Percentiles rank a stretch among this genome's conserved stretches.
These are phyloP conservation scores for Phytophthora macrochlamydospora DNA, from an alignment of 352 stramenopile species.

Conservation along the genomic window DNA sequence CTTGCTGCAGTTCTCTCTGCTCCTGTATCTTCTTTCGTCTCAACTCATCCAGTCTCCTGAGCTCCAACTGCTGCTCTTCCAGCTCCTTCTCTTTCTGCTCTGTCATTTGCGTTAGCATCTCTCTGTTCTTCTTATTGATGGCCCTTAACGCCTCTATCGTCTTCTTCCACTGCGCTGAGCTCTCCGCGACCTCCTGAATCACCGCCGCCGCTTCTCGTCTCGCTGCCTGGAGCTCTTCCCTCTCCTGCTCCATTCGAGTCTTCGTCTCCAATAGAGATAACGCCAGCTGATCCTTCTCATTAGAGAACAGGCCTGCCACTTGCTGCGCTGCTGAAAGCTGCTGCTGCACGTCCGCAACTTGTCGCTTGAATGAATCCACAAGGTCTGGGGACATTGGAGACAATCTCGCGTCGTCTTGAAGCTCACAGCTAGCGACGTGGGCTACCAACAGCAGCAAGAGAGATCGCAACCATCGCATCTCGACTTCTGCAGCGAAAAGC, in stretches of 20 bases:
- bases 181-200: constrained; percentile 11
- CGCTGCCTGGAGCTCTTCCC: constrained; percentile 14
- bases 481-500: not conserved
- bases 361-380: not conserved
- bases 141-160: constrained; percentile 19
- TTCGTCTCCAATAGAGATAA: constrained; percentile 27
- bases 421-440: not conserved
- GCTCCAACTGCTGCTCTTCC: not conserved
- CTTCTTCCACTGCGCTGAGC: constrained; percentile 24
- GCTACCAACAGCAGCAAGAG: not conserved
- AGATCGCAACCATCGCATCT: not conserved
- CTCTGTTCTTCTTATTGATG: constrained; percentile 24
- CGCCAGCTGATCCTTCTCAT: constrained; percentile 27
- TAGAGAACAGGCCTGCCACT: constrained; percentile 25
- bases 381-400: not conserved
- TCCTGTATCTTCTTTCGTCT: constrained; percentile 1
- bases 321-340: constrained; percentile 25
- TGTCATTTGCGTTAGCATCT: constrained; percentile 4
- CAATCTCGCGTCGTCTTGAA: not conserved
- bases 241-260: constrained; percentile 14
- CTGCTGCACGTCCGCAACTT: constrained; percentile 12
- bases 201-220: constrained; percentile 15
- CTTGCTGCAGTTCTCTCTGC: constrained; percentile 7
- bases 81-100: constrained; percentile 6
- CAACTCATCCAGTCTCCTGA: constrained; percentile 5